Evolutionary conservation across 176 grass and related monocot species (phyloP), one percentile per base, ranked within the genome.

Genomic region (Oropetium thomaeum): DNA sequence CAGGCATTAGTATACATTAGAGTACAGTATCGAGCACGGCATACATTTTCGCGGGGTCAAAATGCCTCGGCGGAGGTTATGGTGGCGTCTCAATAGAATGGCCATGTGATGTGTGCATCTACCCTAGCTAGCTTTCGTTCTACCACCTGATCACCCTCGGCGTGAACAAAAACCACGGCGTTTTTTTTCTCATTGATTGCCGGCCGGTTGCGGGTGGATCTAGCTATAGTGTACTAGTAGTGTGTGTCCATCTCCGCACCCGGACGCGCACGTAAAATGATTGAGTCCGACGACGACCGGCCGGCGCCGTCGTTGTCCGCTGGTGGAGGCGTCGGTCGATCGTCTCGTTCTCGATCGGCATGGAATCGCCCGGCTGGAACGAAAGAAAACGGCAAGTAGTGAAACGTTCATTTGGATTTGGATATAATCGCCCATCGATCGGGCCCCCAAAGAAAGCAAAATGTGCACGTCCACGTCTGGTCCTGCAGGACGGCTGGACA

Each of bases 41-140:
- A 8, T 37, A n/a, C n/a, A n/a, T n/a, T n/a, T n/a, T n/a, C n/a
- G n/a, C n/a, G n/a, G n/a, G n/a, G n/a, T n/a, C n/a, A n/a, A n/a
- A n/a, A n/a, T n/a, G n/a, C n/a, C n/a, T n/a, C n/a, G n/a, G n/a
- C n/a, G n/a, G 20, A 40, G n/a, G 60, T 9, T 29, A n/a, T n/a
- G n/a, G n/a, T n/a, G 65, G 66, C 28, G 49, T 49, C 67, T n/a
- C n/a, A n/a, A n/a, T n/a, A n/a, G n/a, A 20, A 49, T 69, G 16
- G 37, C 42, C 71, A 74, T 60, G 71, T 74, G 71, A 13, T 44
- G 25, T 42, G 71, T 41, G 53, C 37, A 73, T 73, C 71, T 73
- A 12, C 32, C 69, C 17, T 22, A 51, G 26, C 67, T 22, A 5
- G n/a, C n/a, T n/a, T n/a, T n/a, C n/a, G n/a, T n/a, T n/a, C 49